Evolutionary conservation across 768 basidiomycete species (phyloP).

Genomic region (Lentinula raphanica): DNA sequence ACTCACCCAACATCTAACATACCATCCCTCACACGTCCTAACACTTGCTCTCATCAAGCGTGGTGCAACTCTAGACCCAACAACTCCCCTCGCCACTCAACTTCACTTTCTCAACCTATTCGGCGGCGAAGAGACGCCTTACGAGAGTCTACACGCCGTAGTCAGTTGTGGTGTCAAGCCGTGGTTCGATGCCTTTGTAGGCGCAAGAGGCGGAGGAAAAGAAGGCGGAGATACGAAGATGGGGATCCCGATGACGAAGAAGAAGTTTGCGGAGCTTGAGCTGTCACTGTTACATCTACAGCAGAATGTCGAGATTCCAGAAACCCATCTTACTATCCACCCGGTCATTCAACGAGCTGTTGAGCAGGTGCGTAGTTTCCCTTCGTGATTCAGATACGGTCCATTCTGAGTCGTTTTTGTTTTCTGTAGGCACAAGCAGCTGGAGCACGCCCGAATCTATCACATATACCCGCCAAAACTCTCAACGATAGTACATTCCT

Average conservation of each 20-base stretch:
- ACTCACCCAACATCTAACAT: constrained; percentile 68
- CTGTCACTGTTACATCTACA: constrained; percentile 90
- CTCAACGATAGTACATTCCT: constrained; percentile 88
- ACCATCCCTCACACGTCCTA: constrained; percentile 73
- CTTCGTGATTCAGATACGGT: too few relatives aligned
- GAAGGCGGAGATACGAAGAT: constrained; percentile 73
- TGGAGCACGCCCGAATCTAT: constrained; percentile 66
- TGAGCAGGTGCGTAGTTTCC: constrained; percentile 44
- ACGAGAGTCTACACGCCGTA: constrained; percentile 92
- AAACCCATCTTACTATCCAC: constrained; percentile 90
- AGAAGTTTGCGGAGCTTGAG: constrained; percentile 98
- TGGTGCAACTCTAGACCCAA: constrained; percentile 71
- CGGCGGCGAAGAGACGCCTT: constrained; percentile 83
- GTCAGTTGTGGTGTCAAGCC: constrained; percentile 95
- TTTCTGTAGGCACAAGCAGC: constrained; percentile 39
- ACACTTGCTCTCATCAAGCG: constrained; percentile 96
- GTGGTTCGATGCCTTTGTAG: constrained; percentile 98
- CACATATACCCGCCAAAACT: constrained; percentile 64
- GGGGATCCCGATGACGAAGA: constrained; percentile 98
- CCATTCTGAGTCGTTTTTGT: neutral
- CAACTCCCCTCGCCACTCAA: constrained; percentile 76
- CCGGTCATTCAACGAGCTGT: constrained; percentile 85
- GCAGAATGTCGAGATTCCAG: constrained; percentile 98
- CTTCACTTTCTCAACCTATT: constrained; percentile 91
- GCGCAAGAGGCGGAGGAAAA: constrained; percentile 69